These are phyloP conservation scores for barrel medic (Medicago truncatula) DNA, from an alignment of 306 rosid genomes.

Conservation along the genomic window MtrunA17r5.0-ANR NC_053043.1:13452501-13453000, in stretches of 20 bases:
- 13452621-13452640: slow-evolving; percentile 13
- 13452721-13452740: slow-evolving; percentile 43
- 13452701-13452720: slow-evolving; percentile 23
- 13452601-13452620: not conserved
- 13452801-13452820: slow-evolving; percentile 77
- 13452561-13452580: slow-evolving; percentile 5
- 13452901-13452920: slow-evolving; percentile 86
- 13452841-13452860: slow-evolving; percentile 68
- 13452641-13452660: slow-evolving; percentile 12
- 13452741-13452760: slow-evolving; percentile 6
- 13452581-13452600: not conserved
- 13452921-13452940: slow-evolving; percentile 87
- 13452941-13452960: slow-evolving; percentile 85
- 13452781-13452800: slow-evolving; percentile 68
- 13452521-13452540: slow-evolving; percentile 2
- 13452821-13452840: slow-evolving; percentile 77
- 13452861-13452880: slow-evolving; percentile 75
- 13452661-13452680: slow-evolving; percentile 8
- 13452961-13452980: slow-evolving; percentile 89
- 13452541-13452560: not conserved
- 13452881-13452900: slow-evolving; percentile 79
- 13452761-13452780: slow-evolving; percentile 65
- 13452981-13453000: slow-evolving; percentile 80
- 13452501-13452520: not conserved
- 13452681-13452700: slow-evolving; percentile 15